Percentiles rank a stretch among this genome's conserved stretches.
phyloP scores from a whole-genome alignment of 2,329 filamentous ascomycete species.

The Juglanconis juglandina region DNA sequence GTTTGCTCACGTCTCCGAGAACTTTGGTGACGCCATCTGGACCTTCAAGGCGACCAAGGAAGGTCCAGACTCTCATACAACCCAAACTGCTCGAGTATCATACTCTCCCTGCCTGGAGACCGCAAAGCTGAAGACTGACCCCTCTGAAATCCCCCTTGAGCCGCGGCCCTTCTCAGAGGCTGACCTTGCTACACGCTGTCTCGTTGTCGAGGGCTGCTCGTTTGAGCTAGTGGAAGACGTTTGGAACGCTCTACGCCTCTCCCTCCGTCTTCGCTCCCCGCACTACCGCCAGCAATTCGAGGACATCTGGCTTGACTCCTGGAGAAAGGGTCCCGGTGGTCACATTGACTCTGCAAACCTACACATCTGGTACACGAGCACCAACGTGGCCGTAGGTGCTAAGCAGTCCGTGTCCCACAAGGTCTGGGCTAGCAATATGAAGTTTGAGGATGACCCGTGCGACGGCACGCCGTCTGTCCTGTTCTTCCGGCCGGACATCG shows the following conservation, averaged over 20 bases:
- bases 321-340: background rate
- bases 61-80: background rate
- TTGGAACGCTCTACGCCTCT: background rate
- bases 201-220: background rate
- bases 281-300: slow-evolving; percentile 12
- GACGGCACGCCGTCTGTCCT: background rate
- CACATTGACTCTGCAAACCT: background rate
- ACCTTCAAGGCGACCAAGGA: background rate
- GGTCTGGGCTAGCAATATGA: background rate
- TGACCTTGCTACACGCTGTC: slow-evolving; percentile 1
- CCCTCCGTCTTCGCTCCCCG: background rate
- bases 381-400: background rate
- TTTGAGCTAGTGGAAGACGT: background rate
- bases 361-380: slow-evolving; percentile 12
- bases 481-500: background rate
- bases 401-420: background rate
- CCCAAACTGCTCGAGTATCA: background rate
- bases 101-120: background rate
- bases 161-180: background rate
- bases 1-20: background rate
- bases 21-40: background rate
- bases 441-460: slow-evolving; percentile 13
- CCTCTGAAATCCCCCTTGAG: background rate
- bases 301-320: slow-evolving; percentile 10
- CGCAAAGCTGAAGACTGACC: background rate